phyloP scores from a whole-genome alignment of 768 basidiomycete genomes.

The Trametes cinnabarina region DNA sequence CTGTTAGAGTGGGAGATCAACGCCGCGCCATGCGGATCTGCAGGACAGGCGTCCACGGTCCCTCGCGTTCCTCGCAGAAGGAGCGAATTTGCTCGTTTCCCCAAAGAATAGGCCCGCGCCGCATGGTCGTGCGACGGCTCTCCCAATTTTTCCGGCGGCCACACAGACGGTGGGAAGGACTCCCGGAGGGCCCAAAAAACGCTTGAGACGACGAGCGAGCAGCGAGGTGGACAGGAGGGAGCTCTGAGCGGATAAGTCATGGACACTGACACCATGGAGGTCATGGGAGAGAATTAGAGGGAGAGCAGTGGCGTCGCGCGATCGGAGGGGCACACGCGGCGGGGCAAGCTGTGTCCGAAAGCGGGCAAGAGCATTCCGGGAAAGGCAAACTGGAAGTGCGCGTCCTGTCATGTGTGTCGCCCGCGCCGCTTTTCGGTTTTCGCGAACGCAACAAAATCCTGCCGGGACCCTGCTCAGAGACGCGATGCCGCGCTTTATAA shows the following conservation, averaged over 20 bases:
- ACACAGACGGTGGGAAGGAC: not conserved
- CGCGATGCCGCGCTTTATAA: slow-evolving; percentile 9
- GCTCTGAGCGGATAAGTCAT: not conserved
- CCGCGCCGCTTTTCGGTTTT: not conserved
- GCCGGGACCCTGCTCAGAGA: not conserved
- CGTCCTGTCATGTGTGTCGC: slow-evolving; percentile 3
- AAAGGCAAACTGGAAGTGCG: not conserved
- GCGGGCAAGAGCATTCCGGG: slow-evolving; percentile 4
- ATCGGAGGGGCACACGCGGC: not conserved
- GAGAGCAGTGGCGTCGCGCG: slow-evolving; percentile 4
- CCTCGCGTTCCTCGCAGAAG: no score
- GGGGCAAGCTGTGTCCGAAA: slow-evolving; percentile 1
- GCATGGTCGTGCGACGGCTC: slow-evolving; percentile 9
- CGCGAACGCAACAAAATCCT: not conserved
- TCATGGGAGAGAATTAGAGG: slow-evolving; percentile 1
- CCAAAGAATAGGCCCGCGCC: not conserved
- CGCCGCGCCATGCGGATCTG: slow-evolving; percentile 3
- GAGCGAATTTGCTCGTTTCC: not conserved
- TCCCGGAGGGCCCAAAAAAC: not conserved
- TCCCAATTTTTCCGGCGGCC: not conserved
- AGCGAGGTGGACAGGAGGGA: not conserved
- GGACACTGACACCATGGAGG: not conserved
- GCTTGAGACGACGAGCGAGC: not conserved
- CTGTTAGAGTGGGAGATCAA: not conserved
- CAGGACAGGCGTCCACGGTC: not conserved